Evolutionary conservation across 768 basidiomycete genomes (phyloP), one percentile per base, ranked within the genome.

Genomic region (Fomitopsis pulvina): DNA sequence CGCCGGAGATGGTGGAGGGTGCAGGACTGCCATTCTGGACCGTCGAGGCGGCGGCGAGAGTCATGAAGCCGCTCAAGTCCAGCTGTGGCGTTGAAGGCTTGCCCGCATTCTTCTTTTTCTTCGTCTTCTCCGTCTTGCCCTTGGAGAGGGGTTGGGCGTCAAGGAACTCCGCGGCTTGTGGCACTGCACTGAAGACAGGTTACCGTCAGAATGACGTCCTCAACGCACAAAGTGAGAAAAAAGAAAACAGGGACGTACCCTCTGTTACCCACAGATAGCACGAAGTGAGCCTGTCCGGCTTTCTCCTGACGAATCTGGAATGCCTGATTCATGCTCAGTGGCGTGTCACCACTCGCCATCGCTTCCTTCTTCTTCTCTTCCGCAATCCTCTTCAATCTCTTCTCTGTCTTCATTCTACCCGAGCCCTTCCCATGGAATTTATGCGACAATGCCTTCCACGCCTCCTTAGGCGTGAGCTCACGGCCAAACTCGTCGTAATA

Each of bases 381-480:
- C n/a, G 85, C 89, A 56, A 98, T 97, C 73, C 88, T 93, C 79
- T 94, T 93, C 56, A 97, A 62, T 53, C 92, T 78, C 67, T 97
- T 97, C 75, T 97, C 95, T 21, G 87, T 93, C 78, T 98, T 98
- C 81, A 88, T 90, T 72, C 86, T 89, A 10, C 96, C 96, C 1
- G 89, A 90, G 2, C 92, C 92, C 68, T 98, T 97, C 29, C 96
- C 96, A 58, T 99, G 96, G 81, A 99, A 98, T 63, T 91, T 89
- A 66, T 99, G 96, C 39, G 90, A 93, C 38, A 99, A 72, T 16
- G 92, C 91, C 71, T 97, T 97, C 94, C 95, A 98, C 4, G 95
- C 94, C 71, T 99, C 96, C 74, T 97, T 97, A 18, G 85, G 85
- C 21, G 89, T 90, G 64, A 93, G 70, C 51, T 77, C 64, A 32